A percentile compares a stretch with the other conserved stretches of the same genome.
Conservation (phyloP, 148 eudicot species). For the Pharnaceum exiguum region DNA sequence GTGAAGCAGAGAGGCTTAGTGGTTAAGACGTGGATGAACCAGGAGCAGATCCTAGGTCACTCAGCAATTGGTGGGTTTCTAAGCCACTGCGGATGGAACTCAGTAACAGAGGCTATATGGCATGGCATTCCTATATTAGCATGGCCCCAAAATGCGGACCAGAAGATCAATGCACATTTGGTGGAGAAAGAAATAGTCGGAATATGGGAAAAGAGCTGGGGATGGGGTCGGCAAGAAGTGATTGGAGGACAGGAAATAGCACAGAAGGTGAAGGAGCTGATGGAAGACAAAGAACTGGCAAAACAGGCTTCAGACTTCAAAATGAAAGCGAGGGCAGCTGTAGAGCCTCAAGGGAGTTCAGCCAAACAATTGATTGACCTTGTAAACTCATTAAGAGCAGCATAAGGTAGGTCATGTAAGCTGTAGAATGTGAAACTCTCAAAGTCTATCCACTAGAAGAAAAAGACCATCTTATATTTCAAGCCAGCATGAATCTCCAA, state of each 20-base stretch:
- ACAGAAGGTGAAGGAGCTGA: conserved; percentile 14
- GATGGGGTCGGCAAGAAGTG: conserved; percentile 16
- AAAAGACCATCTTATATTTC: too few species aligned
- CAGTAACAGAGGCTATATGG: conserved; percentile 20
- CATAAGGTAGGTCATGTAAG: background rate
- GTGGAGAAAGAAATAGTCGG: conserved; percentile 8
- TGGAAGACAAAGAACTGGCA: conserved; percentile 10
- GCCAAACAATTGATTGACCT: conserved; percentile 8
- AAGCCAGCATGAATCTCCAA: too few species aligned
- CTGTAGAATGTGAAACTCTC: background rate
- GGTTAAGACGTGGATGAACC: conserved; percentile 21
- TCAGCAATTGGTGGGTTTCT: conserved; percentile 21
- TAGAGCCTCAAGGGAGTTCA: conserved; percentile 13
- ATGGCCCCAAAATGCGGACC: conserved; percentile 25
- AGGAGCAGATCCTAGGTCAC: conserved; percentile 20
- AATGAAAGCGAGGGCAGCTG: conserved; percentile 7
- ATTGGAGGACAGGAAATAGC: conserved; percentile 10
- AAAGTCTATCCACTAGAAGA: too few species aligned
- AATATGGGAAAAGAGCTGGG: conserved; percentile 26
- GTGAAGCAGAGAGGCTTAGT: conserved; percentile 14
- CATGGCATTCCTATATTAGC: conserved; percentile 21
- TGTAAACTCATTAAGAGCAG: conserved; percentile 7
- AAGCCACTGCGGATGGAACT: conserved; percentile 28
- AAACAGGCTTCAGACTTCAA: background rate
- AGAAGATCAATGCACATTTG: conserved; percentile 22